Evolutionary conservation across 2,329 filamentous ascomycete genomes (phyloP).

Genomic region (Pestalotiopsis sp.): DNA sequence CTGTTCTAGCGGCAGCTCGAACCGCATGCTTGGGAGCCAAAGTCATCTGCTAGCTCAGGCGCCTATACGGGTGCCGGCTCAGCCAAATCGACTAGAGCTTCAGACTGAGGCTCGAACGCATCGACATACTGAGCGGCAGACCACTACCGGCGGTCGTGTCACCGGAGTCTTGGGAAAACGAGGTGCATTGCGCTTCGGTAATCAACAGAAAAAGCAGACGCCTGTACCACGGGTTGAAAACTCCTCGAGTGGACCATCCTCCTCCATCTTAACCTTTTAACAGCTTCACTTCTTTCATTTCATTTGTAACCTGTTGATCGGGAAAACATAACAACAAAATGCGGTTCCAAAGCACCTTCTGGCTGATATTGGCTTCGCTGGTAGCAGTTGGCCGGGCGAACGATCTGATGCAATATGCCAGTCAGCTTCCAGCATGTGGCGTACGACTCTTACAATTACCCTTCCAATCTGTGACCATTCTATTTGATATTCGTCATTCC

Average conservation of each 20-base stretch:
- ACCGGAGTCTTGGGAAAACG: too few species aligned
- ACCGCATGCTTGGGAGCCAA: neutral
- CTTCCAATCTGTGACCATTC: neutral
- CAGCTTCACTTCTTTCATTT: neutral
- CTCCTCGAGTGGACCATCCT: neutral
- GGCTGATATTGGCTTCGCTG: neutral
- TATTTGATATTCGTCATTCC: too few species aligned
- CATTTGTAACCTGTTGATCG: neutral
- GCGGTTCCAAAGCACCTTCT: constrained; percentile 1
- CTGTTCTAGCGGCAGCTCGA: neutral
- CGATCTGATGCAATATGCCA: constrained; percentile 18
- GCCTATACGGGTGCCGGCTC: neutral
- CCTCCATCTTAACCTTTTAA: neutral
- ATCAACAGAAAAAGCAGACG: neutral
- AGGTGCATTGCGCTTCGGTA: too few species aligned
- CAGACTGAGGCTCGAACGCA: too few species aligned
- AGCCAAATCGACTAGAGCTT: neutral
- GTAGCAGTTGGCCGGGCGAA: constrained; percentile 4
- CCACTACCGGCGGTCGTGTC: too few species aligned
- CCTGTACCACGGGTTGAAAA: neutral
- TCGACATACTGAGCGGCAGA: too few species aligned
- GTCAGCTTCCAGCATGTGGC: constrained; percentile 22
- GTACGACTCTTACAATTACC: constrained; percentile 13
- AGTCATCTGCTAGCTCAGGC: neutral
- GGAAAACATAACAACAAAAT: neutral